Base-by-base conservation (phyloP, 768 basidiomycete species). In the Rhodotorula graminis region DNA sequence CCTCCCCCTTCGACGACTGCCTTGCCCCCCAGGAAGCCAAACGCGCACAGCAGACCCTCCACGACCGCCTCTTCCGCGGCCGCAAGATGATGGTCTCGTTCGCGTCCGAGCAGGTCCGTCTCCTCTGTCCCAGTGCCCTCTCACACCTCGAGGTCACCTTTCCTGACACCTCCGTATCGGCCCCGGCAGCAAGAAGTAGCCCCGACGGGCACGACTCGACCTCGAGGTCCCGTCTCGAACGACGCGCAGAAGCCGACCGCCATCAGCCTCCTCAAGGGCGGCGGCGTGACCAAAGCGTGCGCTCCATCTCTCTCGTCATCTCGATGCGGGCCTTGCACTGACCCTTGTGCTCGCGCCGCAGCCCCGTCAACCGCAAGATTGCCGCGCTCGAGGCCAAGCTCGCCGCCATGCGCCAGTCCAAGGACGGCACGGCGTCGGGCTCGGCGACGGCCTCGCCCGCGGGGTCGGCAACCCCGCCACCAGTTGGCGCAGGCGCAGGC, bases 341-440 rank as follows among this genome's bases (percentile, higher is more conserved):
- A 15, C 60, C 33, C n/a, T 27, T 49, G 47, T 27, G 44, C 31
- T 12, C 31, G 18, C 6, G 31, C 21, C 12, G 11, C 53, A 71
- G 66, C 40, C 94, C 91, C 62, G 93, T 91, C 3, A 83, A 85
- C 57, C 88, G 88, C 77, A 96, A 97, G 82, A 99, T 99, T 76
- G 93, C 93, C 15, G 86, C 89, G 78, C 90, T 97, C 85, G 96
- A 99, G 82, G 95, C 95, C 5, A 99, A 99, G 81, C 84, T 99
- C 33, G 86, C 88, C 27, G 87, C 91, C 73, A 87, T 96, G 63
- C 61, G 66, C 23, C 64, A 61, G 21, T 25, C 31, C 49, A 65
- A 63, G 27, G 33, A 40, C 21, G 42, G 33, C 11, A 4, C 9
- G 5, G 37, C 37, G 5, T 37, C 37, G 37, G 37, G 37, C 37